Evolutionary conservation across 495 filamentous ascomycete genomes (phyloP), one percentile per base, ranked within the genome.

Genomic region (Filosporella fistucella): DNA sequence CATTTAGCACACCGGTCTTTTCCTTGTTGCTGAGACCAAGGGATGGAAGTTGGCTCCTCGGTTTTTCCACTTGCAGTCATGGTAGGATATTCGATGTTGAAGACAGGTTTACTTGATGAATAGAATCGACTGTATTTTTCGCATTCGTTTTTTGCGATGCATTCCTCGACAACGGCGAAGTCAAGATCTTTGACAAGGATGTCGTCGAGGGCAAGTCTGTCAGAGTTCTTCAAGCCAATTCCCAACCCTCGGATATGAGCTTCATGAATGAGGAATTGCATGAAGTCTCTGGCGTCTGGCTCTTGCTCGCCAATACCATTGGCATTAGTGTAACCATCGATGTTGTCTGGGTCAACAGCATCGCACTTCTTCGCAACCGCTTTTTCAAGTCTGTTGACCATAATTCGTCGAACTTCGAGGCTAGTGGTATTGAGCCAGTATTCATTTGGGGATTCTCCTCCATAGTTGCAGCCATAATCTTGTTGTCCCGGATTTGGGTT

Each of bases 81-180:
- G n/a, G n/a, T n/a, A n/a, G 76, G 70, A 52, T 88, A 87, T 63
- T 87, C 84, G 41, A 88, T 82, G 56, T 86, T 77, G 54, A 88
- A 86, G 14, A 89, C 82, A 0, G 84, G 83, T 63, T 87, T 86
- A 45, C 65, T 67, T 2, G 68, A 72, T n/a, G 68, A 47, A 21
- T 77, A 67, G 54, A 88, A 87, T 16, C 75, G 61, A 1, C 63
- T 55, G 51, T 75, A 85, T 1, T 59, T 67, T 20, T 67, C 66
- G 52, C 83, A 87, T 55, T 82, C 78, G 6, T 66, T 49, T 34
- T 76, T 74, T 58, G 81, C 58, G 3, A 72, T 76, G 57, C 85
- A 89, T 59, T 86, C 75, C 68, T 89, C 85, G 60, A 86, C 84
- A 36, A 89, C 83, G 12, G 68, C 68, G 66, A 80, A 89, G 44